Evolutionary conservation across 345 rosid genomes (phyloP).

Genomic region (Draba incana): DNA sequence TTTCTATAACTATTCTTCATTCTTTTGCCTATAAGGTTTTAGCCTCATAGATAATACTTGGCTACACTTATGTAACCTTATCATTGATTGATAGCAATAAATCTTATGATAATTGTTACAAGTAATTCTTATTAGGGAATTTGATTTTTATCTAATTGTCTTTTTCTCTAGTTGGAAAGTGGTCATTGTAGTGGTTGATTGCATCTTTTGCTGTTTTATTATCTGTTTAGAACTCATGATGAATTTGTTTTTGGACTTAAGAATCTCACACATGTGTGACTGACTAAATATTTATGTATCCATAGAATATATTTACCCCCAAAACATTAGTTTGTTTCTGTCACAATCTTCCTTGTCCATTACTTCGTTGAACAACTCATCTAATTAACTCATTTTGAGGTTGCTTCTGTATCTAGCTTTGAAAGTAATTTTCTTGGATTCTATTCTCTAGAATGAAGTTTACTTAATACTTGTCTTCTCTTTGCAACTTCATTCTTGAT

Average conservation of each 20-base stretch:
- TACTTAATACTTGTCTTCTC: slow-evolving; percentile 34
- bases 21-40: slow-evolving; percentile 27
- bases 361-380: slow-evolving; percentile 44
- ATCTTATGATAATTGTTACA: slow-evolving; percentile 14
- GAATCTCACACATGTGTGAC: slow-evolving; percentile 41
- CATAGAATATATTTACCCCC: background rate
- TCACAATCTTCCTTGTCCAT: slow-evolving; percentile 36
- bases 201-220: slow-evolving; percentile 40
- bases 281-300: slow-evolving; percentile 3
- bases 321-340: slow-evolving; percentile 31
- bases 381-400: slow-evolving; percentile 34
- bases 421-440: slow-evolving; percentile 18
- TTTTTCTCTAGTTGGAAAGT: slow-evolving; percentile 38
- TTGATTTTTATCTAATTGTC: slow-evolving; percentile 7
- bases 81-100: slow-evolving; percentile 16
- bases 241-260: slow-evolving; percentile 26
- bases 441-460: slow-evolving; percentile 36
- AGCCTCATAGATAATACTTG: slow-evolving; percentile 25
- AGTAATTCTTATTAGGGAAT: slow-evolving; percentile 4
- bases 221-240: slow-evolving; percentile 36
- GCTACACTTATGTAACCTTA: slow-evolving; percentile 21
- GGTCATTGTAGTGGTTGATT: slow-evolving; percentile 41
- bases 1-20: slow-evolving; percentile 45
- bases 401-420: slow-evolving; percentile 35
- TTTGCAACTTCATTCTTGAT: slow-evolving; percentile 15